A percentile compares a stretch with the other conserved stretches of the same genome.
Evolutionary conservation across 768 basidiomycete species (phyloP).

Genomic region (Cystobasidium ongulense): DNA sequence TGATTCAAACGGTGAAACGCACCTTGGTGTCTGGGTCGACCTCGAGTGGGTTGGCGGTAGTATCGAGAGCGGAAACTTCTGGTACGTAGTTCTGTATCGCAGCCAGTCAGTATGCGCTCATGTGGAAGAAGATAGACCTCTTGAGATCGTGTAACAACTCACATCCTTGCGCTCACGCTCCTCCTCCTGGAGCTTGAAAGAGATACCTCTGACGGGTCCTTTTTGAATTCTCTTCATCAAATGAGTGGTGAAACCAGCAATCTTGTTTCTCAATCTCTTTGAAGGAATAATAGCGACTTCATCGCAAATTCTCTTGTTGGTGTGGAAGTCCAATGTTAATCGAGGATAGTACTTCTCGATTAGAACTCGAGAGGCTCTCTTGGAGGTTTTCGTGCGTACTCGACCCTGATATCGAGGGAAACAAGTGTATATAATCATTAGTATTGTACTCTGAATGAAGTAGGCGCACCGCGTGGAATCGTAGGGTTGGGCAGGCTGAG

Average conservation of each 20-base stretch:
- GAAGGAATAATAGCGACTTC: conserved; percentile 72
- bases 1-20: conserved; percentile 42
- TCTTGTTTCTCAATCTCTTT: conserved; percentile 98
- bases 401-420: conserved; percentile 62
- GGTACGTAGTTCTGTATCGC: conserved; percentile 54
- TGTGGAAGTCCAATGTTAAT: conserved; percentile 37
- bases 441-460: background rate
- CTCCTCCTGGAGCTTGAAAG: conserved; percentile 99
- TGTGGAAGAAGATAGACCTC: background rate
- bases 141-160: conserved; percentile 48
- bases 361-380: conserved; percentile 95
- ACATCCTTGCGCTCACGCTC: conserved; percentile 94
- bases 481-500: no score
- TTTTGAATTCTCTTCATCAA: conserved; percentile 99
- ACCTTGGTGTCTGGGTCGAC: conserved; percentile 93
- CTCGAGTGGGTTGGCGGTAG: conserved; percentile 61
- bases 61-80: conserved; percentile 91
- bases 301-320: conserved; percentile 51
- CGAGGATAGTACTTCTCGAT: conserved; percentile 81
- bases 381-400: conserved; percentile 99
- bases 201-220: conserved; percentile 97
- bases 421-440: background rate
- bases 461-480: background rate
- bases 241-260: conserved; percentile 98
- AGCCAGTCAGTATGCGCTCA: background rate